Conservation (phyloP, 2,329 filamentous ascomycete species). For the Setomelanomma holmii region DNA sequence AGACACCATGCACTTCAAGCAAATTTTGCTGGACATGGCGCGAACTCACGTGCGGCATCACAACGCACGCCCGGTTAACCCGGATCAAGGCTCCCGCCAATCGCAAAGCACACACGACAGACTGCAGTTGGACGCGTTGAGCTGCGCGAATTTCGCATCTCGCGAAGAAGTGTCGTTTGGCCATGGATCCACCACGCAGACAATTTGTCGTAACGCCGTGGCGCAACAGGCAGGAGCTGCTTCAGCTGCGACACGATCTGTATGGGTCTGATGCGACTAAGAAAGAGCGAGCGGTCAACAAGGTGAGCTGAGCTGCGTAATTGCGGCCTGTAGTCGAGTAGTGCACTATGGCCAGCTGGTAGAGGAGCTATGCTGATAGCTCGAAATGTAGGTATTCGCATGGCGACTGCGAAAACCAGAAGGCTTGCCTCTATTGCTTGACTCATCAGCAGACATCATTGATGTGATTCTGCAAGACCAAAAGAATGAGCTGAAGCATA, state of each 20-base stretch:
- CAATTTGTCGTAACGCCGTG: conserved; percentile 75
- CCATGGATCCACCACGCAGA: conserved; percentile 16
- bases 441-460: conserved; percentile 76
- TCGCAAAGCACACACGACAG: conserved; percentile 1
- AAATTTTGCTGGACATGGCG: conserved; percentile 3
- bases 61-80: conserved; percentile 1
- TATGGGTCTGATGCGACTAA: conserved; percentile 56
- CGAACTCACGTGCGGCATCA: conserved; percentile 5
- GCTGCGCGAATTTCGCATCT: conserved; percentile 1
- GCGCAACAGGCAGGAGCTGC: conserved; percentile 70
- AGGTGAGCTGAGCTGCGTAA: conserved; percentile 37
- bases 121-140: neutral
- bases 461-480: conserved; percentile 73
- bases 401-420: conserved; percentile 42
- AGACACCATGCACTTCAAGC: neutral
- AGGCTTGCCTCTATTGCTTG: conserved; percentile 73
- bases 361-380: conserved; percentile 20
- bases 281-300: conserved; percentile 48
- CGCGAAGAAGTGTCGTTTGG: conserved; percentile 1
- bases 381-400: conserved; percentile 36
- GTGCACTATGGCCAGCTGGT: neutral
- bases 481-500: conserved; percentile 54
- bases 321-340: neutral
- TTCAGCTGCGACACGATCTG: conserved; percentile 69
- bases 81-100: conserved; percentile 12